Base-by-base conservation (phyloP, 768 basidiomycete genomes). In the Hericium rajendrae region DNA sequence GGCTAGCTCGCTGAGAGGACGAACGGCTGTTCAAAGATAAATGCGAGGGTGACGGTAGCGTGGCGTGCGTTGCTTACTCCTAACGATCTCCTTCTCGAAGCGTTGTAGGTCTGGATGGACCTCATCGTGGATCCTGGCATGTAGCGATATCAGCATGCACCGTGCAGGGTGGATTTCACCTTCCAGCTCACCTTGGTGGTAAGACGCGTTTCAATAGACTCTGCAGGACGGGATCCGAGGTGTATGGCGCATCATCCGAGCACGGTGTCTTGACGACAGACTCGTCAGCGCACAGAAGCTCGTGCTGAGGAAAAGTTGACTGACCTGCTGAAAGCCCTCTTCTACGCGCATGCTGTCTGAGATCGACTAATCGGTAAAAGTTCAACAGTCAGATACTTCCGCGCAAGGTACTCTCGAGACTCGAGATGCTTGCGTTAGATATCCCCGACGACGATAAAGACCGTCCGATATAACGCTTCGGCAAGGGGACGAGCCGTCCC, bases 301-400 rank as follows among this genome's bases (percentile, higher is more conserved):
- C 51, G 55, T 53, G 41, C 9, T 37, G 50, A 3, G 11, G 26
- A 32, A 18, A 24, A 20, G 16, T 13, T 10, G 51, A 64, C 70
- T 40, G 58, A 82, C 85, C 60, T 72, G 74, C 60, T 86, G 84
- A 62, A 86, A 86, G 38, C 86, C 86, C 50, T 86, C 75, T 66
- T 86, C 83, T 37, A 79, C 69, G 48, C 78, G 79, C 86, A 88
- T 86, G 20, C 53, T 52, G 20, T 28, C 6, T 9, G 28, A n/a
- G 6, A 10, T 32, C 32, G 32, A 32, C 32, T 8, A 6, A 32
- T 10, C 9, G n/a, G n/a, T 46, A 13, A 46, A 13, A 18, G n/a
- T 11, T 46, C 18, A n/a, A 6, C 16, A 8, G 43, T 0, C 6
- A 18, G 16, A n/a, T 46, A 2, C n/a, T 46, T 46, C 20, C 43